Conservation (phyloP, 441 rosid species). For the Corymbia citriodora region DNA sequence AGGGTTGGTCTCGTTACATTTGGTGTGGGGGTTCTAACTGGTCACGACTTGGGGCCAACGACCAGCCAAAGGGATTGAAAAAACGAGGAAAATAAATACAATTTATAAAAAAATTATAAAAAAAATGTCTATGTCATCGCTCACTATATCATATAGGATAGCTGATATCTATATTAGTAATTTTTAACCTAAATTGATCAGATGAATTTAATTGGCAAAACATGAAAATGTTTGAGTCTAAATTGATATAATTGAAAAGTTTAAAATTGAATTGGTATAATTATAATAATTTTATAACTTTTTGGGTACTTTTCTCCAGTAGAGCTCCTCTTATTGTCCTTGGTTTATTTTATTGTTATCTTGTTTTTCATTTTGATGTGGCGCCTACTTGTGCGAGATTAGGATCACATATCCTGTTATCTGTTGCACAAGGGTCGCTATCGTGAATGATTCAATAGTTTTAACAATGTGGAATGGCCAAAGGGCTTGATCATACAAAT, state of each 20-base stretch:
- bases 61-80: not conserved
- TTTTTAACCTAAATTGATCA: not conserved
- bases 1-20: too few species aligned
- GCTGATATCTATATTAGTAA: not conserved
- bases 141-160: too few species aligned
- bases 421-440: not conserved
- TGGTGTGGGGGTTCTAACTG: rapidly evolving
- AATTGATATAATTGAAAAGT: rapidly evolving
- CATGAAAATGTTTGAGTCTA: too few species aligned
- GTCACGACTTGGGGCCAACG: too few species aligned
- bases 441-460: not conserved
- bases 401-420: rapidly evolving
- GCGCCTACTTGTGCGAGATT: not conserved
- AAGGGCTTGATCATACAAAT: not conserved
- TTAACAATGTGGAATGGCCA: not conserved
- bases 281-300: too few species aligned
- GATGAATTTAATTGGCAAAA: not conserved
- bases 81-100: too few species aligned
- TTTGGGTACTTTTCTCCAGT: not conserved
- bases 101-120: too few species aligned
- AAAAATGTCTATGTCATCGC: too few species aligned
- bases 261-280: too few species aligned
- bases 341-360: not conserved
- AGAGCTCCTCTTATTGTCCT: not conserved
- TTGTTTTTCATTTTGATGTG: not conserved